Percentiles rank a stretch among this genome's conserved stretches.
Evolutionary conservation across 176 grass and related monocot species (phyloP).

Genomic region (Miscanthus lutarioriparius): DNA sequence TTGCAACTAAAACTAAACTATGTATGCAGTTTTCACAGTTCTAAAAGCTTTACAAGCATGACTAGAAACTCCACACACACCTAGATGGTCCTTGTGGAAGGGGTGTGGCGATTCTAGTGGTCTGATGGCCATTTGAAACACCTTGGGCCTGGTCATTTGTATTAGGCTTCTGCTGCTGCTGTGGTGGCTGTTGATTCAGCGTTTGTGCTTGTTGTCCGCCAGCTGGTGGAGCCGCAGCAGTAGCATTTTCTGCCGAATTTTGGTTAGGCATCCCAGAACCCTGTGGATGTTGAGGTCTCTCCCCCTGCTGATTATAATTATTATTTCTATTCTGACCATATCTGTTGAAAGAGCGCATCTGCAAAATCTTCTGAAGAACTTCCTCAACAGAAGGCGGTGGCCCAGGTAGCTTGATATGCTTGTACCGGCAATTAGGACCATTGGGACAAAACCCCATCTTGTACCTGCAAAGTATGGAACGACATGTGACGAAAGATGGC

Average conservation of each 20-base stretch:
- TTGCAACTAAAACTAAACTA: slow-evolving; percentile 34
- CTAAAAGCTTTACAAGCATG: slow-evolving; percentile 66
- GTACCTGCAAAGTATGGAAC: slow-evolving; percentile 58
- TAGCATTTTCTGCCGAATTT: slow-evolving; percentile 46
- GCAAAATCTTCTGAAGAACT: slow-evolving; percentile 82
- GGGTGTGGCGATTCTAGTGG: slow-evolving; percentile 69
- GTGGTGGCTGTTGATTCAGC: slow-evolving; percentile 54
- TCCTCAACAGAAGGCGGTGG: slow-evolving; percentile 74
- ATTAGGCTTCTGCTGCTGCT: slow-evolving; percentile 50
- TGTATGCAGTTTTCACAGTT: slow-evolving; percentile 37
- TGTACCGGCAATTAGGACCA: slow-evolving; percentile 84
- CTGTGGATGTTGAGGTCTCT: slow-evolving; percentile 60
- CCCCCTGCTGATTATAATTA: slow-evolving; percentile 65
- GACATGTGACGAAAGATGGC: neutral
- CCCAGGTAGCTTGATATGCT: slow-evolving; percentile 65
- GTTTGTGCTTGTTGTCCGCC: slow-evolving; percentile 50
- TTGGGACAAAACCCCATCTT: slow-evolving; percentile 99
- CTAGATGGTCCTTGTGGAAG: slow-evolving; percentile 97
- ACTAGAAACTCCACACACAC: slow-evolving; percentile 99
- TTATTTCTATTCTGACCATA: slow-evolving; percentile 68
- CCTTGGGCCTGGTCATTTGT: slow-evolving; percentile 47
- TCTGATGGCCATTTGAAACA: slow-evolving; percentile 71
- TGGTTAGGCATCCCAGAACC: slow-evolving; percentile 60
- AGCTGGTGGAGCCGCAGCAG: slow-evolving; percentile 37
- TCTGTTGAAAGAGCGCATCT: slow-evolving; percentile 53